Conservation (phyloP, 129 eudicot genomes). For the Heracleum sosnowskyi region DNA sequence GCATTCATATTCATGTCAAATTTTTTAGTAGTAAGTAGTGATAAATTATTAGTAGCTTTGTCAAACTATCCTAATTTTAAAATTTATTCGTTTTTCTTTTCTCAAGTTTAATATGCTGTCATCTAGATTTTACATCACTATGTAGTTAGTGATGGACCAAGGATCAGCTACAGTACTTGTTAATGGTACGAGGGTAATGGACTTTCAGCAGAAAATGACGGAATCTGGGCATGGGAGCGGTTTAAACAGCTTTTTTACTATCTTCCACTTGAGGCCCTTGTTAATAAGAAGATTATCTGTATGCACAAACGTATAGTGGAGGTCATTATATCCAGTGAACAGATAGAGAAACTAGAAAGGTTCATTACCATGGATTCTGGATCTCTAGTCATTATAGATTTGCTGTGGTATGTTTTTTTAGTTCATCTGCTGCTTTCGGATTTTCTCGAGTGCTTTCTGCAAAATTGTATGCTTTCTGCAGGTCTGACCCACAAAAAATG, state of each 20-base stretch:
- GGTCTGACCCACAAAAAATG: slow-evolving; percentile 99
- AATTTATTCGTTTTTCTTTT: no score
- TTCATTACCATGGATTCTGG: slow-evolving; percentile 99
- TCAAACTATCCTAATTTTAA: background rate
- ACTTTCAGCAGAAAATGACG: slow-evolving; percentile 79
- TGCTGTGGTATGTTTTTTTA: slow-evolving; percentile 51
- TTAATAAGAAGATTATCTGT: slow-evolving; percentile 85
- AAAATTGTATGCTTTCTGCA: slow-evolving; percentile 20
- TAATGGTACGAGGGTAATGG: slow-evolving; percentile 31
- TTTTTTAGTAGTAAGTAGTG: no score
- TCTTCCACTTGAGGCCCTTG: slow-evolving; percentile 91
- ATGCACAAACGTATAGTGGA: slow-evolving; percentile 93
- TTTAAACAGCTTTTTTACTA: slow-evolving; percentile 84
- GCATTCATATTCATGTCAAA: background rate
- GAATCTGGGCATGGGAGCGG: slow-evolving; percentile 98
- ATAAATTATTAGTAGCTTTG: background rate
- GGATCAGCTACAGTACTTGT: background rate
- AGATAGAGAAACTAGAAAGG: slow-evolving; percentile 87
- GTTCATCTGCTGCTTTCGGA: background rate
- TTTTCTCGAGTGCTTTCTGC: slow-evolving; percentile 8
- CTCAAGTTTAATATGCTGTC: background rate
- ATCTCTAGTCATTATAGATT: slow-evolving; percentile 79
- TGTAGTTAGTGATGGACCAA: background rate
- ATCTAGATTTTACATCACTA: background rate
- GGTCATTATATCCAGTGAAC: slow-evolving; percentile 94